Conservation (phyloP, 1,139 yeast genomes). For the Sugiyamaella xylanicola region DNA sequence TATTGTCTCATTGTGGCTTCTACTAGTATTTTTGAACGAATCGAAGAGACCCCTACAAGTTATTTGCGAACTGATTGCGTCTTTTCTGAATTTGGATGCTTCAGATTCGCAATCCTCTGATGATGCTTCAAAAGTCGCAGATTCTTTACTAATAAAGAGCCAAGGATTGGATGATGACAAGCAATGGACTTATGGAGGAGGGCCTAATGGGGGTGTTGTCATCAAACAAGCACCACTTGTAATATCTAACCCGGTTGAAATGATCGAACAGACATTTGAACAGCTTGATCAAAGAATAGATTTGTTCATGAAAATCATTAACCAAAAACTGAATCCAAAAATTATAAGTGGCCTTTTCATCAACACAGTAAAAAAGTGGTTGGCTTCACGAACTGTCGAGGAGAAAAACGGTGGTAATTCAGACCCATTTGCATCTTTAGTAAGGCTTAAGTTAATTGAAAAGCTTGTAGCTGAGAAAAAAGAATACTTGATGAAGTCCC, state of each 20-base stretch:
- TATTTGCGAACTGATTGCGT: conserved; percentile 32
- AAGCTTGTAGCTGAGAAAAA: conserved; percentile 61
- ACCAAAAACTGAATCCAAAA: conserved; percentile 51
- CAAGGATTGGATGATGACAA: conserved; percentile 32
- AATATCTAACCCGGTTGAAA: conserved; percentile 13
- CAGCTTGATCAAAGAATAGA: conserved; percentile 57
- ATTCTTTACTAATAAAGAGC: conserved; percentile 46
- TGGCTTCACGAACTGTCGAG: conserved; percentile 39
- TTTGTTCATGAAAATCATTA: conserved; percentile 52
- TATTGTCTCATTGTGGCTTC: conserved; percentile 56
- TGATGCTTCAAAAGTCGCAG: conserved; percentile 48
- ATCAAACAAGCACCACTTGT: conserved; percentile 40
- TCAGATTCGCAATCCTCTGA: not conserved
- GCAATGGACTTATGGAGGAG: conserved; percentile 55
- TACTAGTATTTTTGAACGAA: conserved; percentile 53
- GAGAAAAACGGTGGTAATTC: conserved; percentile 32
- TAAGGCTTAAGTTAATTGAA: conserved; percentile 68
- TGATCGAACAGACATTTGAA: conserved; percentile 39
- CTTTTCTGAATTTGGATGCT: conserved; percentile 17
- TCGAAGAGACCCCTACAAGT: conserved; percentile 43
- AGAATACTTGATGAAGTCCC: conserved; percentile 61
- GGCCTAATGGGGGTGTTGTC: conserved; percentile 59
- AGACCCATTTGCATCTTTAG: conserved; percentile 58
- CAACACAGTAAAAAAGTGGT: conserved; percentile 61
- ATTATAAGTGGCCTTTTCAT: conserved; percentile 55